Percentiles rank a stretch among this genome's conserved stretches.
These are phyloP conservation scores for Kazachstania sp. DNA, from an alignment of 1,139 yeast genomes.

Conservation along the genomic window DNA sequence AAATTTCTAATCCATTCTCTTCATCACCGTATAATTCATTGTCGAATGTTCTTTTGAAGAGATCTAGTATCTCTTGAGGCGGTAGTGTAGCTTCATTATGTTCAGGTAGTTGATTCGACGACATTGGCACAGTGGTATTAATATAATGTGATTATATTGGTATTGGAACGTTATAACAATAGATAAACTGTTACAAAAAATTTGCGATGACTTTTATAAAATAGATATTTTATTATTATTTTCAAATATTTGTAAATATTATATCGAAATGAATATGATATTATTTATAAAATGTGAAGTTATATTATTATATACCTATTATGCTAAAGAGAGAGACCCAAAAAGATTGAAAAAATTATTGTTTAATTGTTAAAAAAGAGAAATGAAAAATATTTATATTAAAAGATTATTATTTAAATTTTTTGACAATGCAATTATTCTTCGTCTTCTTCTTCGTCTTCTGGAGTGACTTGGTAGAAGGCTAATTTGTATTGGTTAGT, in stretches of 20 bases:
- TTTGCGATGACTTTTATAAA: background rate
- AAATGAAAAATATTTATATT: background rate
- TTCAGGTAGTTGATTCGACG: constrained; percentile 13
- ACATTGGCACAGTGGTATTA: background rate
- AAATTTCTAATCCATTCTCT: constrained; percentile 30
- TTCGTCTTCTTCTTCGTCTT: constrained; percentile 85
- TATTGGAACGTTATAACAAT: background rate
- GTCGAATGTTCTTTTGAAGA: constrained; percentile 43
- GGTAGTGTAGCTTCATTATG: constrained; percentile 25
- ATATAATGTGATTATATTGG: constrained; percentile 1
- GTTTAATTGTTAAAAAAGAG: background rate
- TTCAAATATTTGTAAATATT: background rate
- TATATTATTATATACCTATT: too few species aligned
- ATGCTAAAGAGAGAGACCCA: too few species aligned
- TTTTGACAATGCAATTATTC: constrained; percentile 21
- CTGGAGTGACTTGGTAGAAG: constrained; percentile 98
- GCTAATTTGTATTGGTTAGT: constrained; percentile 96
- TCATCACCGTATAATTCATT: constrained; percentile 34
- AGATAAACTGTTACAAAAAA: background rate
- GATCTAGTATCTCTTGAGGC: constrained; percentile 39
- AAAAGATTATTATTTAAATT: background rate
- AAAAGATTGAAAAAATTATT: background rate
- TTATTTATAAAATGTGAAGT: background rate
- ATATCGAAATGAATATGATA: background rate
- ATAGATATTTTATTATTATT: background rate